phyloP scores from a whole-genome alignment of 2,329 filamentous ascomycete species.

The Exophiala sp. region DNA sequence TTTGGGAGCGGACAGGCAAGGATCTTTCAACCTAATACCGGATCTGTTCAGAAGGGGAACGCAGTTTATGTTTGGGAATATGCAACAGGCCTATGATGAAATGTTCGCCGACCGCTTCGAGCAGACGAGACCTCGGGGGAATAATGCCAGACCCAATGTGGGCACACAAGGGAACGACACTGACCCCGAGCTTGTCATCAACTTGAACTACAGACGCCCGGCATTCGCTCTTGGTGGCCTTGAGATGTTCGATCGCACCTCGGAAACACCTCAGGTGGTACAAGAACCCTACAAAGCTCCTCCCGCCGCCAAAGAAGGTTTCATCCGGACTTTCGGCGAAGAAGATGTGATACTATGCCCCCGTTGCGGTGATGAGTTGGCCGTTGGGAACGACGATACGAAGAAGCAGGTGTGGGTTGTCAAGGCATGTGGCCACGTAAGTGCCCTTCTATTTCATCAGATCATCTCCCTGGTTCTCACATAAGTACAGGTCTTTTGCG shows the following conservation, averaged over 20 bases:
- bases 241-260: constrained; percentile 21
- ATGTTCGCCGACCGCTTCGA: constrained; percentile 19
- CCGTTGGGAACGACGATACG: constrained; percentile 61
- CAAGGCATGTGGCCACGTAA: constrained; percentile 87
- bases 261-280: constrained; percentile 24
- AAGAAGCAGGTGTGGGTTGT: constrained; percentile 92
- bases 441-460: constrained; percentile 32
- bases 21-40: constrained; percentile 13
- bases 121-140: constrained; percentile 25
- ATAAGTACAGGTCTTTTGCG: constrained; percentile 46
- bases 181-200: constrained; percentile 20
- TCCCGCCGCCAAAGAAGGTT: constrained; percentile 66
- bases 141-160: neutral
- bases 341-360: constrained; percentile 77
- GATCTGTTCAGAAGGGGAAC: constrained; percentile 16
- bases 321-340: constrained; percentile 71
- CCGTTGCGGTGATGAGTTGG: constrained; percentile 79
- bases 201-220: constrained; percentile 40
- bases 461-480: constrained; percentile 6
- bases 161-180: constrained; percentile 20
- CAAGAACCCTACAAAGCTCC: constrained; percentile 56
- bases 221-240: constrained; percentile 39
- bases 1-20: constrained; percentile 9
- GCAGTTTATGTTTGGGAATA: constrained; percentile 16
- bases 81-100: constrained; percentile 10